phyloP scores from a whole-genome alignment of 2,329 filamentous ascomycete species.

The Fusarium circinatum region DNA sequence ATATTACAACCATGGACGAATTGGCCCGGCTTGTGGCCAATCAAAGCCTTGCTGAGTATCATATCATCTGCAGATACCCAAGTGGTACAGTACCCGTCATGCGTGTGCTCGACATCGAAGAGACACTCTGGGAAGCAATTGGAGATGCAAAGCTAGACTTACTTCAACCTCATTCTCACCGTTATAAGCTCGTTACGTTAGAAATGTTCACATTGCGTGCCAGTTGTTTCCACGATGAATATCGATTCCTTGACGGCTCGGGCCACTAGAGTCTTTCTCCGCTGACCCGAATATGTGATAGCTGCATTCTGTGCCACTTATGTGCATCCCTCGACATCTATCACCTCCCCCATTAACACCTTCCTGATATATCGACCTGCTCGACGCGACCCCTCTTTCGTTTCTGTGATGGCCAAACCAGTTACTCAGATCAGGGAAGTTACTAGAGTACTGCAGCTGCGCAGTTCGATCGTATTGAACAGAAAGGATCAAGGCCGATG shows the following conservation, averaged over 20 bases:
- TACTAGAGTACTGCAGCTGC: rapidly evolving
- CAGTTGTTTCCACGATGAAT: neutral
- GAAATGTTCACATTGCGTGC: too few relatives aligned
- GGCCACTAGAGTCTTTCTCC: neutral
- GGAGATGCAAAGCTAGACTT: too few relatives aligned
- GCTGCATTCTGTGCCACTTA: neutral
- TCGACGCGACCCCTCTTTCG: neutral
- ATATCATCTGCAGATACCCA: too few relatives aligned
- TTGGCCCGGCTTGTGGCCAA: too few relatives aligned
- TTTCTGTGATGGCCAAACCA: rapidly evolving
- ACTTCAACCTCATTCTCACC: rapidly evolving
- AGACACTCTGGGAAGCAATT: too few relatives aligned
- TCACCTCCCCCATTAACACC: neutral
- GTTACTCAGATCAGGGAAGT: neutral
- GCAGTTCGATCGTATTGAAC: rapidly evolving
- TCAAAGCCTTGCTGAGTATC: too few relatives aligned
- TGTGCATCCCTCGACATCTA: neutral
- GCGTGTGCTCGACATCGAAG: too few relatives aligned
- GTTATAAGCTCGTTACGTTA: neutral
- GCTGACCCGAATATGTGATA: neutral
- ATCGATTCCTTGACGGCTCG: neutral
- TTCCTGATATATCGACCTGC: neutral
- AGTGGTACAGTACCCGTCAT: too few relatives aligned
- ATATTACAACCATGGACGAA: too few relatives aligned
- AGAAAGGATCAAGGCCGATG: rapidly evolving